Base-by-base conservation (phyloP, 768 basidiomycete species). In the Mycena vitilis region DNA sequence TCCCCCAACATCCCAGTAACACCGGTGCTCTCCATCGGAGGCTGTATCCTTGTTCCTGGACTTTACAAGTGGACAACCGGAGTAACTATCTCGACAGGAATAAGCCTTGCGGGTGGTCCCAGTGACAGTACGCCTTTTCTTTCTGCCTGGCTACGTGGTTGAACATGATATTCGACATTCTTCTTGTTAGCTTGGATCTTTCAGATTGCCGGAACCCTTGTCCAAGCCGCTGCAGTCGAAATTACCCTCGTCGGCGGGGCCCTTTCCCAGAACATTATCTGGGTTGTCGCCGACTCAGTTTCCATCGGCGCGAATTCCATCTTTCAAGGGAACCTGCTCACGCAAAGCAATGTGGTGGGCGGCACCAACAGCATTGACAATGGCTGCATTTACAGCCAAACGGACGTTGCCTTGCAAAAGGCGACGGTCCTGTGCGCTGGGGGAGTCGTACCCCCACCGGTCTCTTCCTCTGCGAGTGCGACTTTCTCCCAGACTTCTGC, bases 1-100 rank as follows among this genome's bases (percentile, higher is more conserved):
- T 30, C 30, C 30, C 30, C 30, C 30, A 30, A 30, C 30, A 30
- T 30, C 30, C 30, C 30, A 30, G 30, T 30, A 30, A 30, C 30
- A 30, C 30, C 30, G 30, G 30, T 30, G 30, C 30, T 30, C 30
- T 30, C 30, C 34, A 56, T 64, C 18, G 63, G 63, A 2, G 63
- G 63, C 45, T 56, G 45, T 1, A 30, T 48, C 18, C 63, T 64
- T 18, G 44, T 57, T 5, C 63, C 63, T 16, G 63, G 63, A 22
- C 54, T 64, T 13, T 64, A 64, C 54, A 55, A 56, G 36, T 64
- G 63, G 63, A 64, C 63, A 10, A 57, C 63, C 5, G 63, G 53
- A 48, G 63, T 64, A n/a, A 64, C 45, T 22, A 57, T 64, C n/a
- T 38, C 63, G 1, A 47, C 63, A 2, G 47, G 18, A 5, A 56